Base-by-base conservation (phyloP, 2,329 filamentous ascomycete species). In the Geosmithia morbida region DNA sequence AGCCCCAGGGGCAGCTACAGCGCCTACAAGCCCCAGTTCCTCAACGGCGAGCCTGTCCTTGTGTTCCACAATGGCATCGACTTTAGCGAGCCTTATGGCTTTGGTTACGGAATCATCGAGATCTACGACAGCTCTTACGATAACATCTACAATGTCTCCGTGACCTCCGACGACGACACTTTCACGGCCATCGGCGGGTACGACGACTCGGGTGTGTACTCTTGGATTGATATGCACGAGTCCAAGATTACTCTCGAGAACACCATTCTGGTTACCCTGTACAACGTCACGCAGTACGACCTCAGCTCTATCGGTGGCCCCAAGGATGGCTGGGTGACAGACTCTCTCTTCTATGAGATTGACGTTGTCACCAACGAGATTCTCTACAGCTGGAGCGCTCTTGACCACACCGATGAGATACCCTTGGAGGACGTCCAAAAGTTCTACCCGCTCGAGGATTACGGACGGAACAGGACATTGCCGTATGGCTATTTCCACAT, bases 281-380 rank as follows among this genome's bases (percentile, higher is more conserved):
- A 54, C 29, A 59, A 58, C 44, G 52, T 48, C 1, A 59, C 52
- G 0, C n/a, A 14, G 2, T 48, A 42, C 2, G 51, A 59, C 20
- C 50, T 59, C 0, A 46, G 51, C 0, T 5, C n/a, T 0, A 44
- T 58, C 11, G 55, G 56, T 1, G 57, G 57, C 0, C 39, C 37
- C 2, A n/a, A 18, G 2, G 22, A 50, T 0, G 56, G 52, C 0
- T 57, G 45, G 14, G 47, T 59, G 1, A 19, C 46, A 0, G 64
- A 69, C 50, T 58, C 56, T 18, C 48, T 66, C 33, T 59, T 69
- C 47, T 66, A 61, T 48, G 67, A 70, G 49, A 56, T 70, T n/a
- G 65, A 70, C 42, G 54, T 67, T 8, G 55, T 57, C 33, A 68
- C 65, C 0, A 57, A 58, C 22, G 54, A 66, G 20, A 52, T 69